Base-by-base conservation (phyloP, 2,329 filamentous ascomycete species). In the Aspergillus fischeri region DNA sequence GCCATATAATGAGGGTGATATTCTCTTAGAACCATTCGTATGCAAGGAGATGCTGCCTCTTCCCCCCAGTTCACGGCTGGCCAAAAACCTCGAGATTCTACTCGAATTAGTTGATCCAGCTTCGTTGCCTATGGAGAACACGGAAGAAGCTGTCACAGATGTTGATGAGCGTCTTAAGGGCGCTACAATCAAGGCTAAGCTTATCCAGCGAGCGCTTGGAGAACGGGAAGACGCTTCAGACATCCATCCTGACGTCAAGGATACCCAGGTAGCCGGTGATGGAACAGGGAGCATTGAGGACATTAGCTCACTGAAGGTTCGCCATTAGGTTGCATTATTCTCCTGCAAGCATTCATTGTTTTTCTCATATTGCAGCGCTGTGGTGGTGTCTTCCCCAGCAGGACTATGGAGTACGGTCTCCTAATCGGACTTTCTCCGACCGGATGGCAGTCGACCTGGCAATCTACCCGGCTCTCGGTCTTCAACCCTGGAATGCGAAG, bases 151-250 rank as follows among this genome's bases (percentile, higher is more conserved):
- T 0, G 92, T 99, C 24, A 88, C 89, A 52, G 92, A 97, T 67
- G 92, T 96, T 68, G 94, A 99, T 67, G 91, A 97, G 71, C 82
- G 92, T 11, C 70, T 96, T 42, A 94, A 92, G 75, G 84, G 90
- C 62, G 93, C 92, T 3, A 84, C 86, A 64, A 89, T 89, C 3
- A 97, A 96, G 72, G 84, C 85, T 1, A 96, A 93, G 75, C 83
- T 99, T 49, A 86, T 97, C 48, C 89, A 94, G 73, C 87, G 87
- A 59, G 86, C 90, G 9, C 67, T 83, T 27, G 82, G 83, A 7
- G 81, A 83, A 64, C 64, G 71, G 25, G 71, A 75, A 52, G 71
- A 72, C 38, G 54, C 59, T 6, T 54, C 63, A 10, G 62, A 68
- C 53, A 64, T 67, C 56, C 63, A 66, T 53, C 62, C 64, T 24